Evolutionary conservation across 257 asterid species (phyloP).

Genomic region (Eucommia ulmoides): DNA sequence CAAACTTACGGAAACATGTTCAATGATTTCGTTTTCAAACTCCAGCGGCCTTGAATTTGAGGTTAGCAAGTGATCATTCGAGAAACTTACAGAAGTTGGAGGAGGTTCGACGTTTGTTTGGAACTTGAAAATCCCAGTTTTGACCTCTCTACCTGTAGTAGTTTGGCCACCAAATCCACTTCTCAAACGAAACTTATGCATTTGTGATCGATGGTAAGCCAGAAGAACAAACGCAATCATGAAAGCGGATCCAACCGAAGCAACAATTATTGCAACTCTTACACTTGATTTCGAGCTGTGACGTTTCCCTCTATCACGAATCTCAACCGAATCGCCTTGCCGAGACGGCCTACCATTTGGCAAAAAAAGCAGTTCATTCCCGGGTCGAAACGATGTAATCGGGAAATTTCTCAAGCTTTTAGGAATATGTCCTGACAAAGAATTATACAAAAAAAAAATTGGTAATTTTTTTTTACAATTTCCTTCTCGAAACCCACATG

Average conservation of each 20-base stretch:
- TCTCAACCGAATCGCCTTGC: constrained; percentile 15
- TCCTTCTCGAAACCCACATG: no score
- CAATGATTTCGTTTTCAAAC: constrained; percentile 53
- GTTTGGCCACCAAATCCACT: constrained; percentile 37
- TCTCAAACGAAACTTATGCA: constrained; percentile 31
- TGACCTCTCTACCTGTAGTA: constrained; percentile 41
- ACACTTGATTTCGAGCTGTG: constrained; percentile 32
- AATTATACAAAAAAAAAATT: no score
- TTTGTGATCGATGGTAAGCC: constrained; percentile 59
- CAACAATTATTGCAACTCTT: constrained; percentile 63
- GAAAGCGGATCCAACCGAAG: constrained; percentile 59
- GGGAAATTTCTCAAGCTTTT: constrained; percentile 47
- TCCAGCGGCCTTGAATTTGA: constrained; percentile 49
- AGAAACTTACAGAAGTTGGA: constrained; percentile 63
- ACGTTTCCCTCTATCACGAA: constrained; percentile 4
- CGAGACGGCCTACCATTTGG: constrained; percentile 12
- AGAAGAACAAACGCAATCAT: constrained; percentile 64
- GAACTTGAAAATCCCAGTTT: constrained; percentile 59
- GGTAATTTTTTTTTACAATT: no score
- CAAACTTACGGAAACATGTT: no score
- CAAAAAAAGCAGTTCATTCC: constrained; percentile 26
- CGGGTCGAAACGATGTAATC: constrained; percentile 58
- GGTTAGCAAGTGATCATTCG: constrained; percentile 72
- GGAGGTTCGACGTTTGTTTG: constrained; percentile 45
- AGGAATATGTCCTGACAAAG: constrained; percentile 55